phyloP scores from a whole-genome alignment of 805 yeast genomes.

The Kazachstania bromeliacearum region DNA sequence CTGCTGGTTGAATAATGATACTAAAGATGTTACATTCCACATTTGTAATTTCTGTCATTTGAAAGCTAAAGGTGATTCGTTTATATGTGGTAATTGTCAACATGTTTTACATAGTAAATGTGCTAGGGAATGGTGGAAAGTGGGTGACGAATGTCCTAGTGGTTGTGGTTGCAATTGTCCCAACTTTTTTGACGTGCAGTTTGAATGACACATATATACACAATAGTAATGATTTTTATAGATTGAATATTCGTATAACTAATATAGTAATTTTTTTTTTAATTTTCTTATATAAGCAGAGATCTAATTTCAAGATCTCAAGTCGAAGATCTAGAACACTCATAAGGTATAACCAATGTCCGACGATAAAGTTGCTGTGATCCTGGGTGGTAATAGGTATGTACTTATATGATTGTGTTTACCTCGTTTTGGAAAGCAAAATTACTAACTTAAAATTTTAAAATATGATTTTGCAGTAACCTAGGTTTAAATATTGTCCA shows the following conservation, averaged over 20 bases:
- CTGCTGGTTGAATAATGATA: slow-evolving; percentile 12
- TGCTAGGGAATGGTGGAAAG: slow-evolving; percentile 72
- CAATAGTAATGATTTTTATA: too few species aligned
- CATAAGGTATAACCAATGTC: too few species aligned
- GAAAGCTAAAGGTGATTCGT: slow-evolving; percentile 48
- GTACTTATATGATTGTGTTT: not conserved
- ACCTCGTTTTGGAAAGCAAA: not conserved
- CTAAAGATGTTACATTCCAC: slow-evolving; percentile 13
- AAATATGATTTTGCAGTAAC: slow-evolving; percentile 17
- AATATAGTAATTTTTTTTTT: too few species aligned
- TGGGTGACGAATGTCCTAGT: slow-evolving; percentile 54
- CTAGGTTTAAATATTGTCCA: slow-evolving; percentile 80
- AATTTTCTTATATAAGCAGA: too few species aligned
- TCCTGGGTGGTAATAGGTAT: slow-evolving; percentile 36
- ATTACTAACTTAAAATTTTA: not conserved
- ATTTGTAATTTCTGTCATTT: slow-evolving; percentile 62
- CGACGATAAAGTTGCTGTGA: slow-evolving; percentile 33
- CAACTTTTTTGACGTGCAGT: slow-evolving; percentile 21
- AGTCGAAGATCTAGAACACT: too few species aligned
- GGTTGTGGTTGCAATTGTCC: slow-evolving; percentile 81
- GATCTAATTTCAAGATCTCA: too few species aligned
- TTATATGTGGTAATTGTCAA: slow-evolving; percentile 63
- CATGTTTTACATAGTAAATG: slow-evolving; percentile 75
- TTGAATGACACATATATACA: not conserved
- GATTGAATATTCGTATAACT: too few species aligned